Evolutionary conservation across 2,329 filamentous ascomycete genomes (phyloP), one percentile per base, ranked within the genome.

Genomic region (Sarocladium oryzae): DNA sequence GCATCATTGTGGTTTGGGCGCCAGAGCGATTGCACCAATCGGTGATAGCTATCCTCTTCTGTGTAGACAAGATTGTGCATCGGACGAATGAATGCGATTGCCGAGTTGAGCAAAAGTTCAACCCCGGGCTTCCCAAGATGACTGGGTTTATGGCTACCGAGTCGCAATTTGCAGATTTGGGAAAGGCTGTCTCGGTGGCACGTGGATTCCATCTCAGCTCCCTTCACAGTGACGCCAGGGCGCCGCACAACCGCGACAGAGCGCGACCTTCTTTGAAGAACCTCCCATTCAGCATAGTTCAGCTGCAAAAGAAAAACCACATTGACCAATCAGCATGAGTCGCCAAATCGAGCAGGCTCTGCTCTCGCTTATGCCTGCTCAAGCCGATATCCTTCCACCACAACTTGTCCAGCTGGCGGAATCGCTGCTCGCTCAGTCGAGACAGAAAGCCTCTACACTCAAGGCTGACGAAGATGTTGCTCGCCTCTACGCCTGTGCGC

Each of bases 391-490:
- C 43, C 71, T 92, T 0, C 88, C 88, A 0, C 72, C 76, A 10
- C 75, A 82, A n/a, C 80, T 95, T 4, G 67, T 88, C 52, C 81
- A 87, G 52, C 76, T 91, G 9, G 83, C 89, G 1, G 74, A 77
- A 49, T 89, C 85, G 8, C 73, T 95, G 6, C 79, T 95, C 40
- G 84, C 88, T 2, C 89, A 93, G 66, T 95, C 89, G 11, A 82
- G 88, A 30, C 82, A 84, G 62, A 84, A 83, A 60, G 89, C 88
- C 48, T 84, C 82, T 61, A 86, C 80, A 15, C 74, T 96, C 50
- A 95, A 90, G 64, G 78, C 84, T 2, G 89, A 95, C 52, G 90
- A 96, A 66, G 91, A 96, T 66, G 83, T 93, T 56, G 89, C 86
- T n/a, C 79, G 91, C 18, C 77, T 81, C 4, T 93, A 93, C 66